phyloP scores from a whole-genome alignment of 805 yeast genomes.

The Hanseniaspora pseudoguilliermondii region DNA sequence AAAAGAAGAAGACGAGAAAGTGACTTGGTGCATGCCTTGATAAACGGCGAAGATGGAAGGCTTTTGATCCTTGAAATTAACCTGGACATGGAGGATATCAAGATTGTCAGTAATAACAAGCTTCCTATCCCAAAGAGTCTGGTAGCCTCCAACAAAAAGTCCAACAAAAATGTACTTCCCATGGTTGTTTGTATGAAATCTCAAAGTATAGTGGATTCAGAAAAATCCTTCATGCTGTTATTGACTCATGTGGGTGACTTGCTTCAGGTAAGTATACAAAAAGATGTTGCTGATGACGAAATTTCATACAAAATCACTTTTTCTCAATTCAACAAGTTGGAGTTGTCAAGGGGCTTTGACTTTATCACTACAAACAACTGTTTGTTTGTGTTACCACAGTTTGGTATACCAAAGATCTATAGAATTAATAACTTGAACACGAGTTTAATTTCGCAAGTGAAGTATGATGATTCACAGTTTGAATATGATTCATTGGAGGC shows the following conservation, averaged over 20 bases:
- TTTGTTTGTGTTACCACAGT: conserved; percentile 2
- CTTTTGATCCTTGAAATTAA: conserved; percentile 1
- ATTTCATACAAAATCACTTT: background rate
- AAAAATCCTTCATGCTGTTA: background rate
- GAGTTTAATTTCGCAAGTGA: background rate
- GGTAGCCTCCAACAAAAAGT: background rate
- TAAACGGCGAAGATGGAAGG: conserved; percentile 11
- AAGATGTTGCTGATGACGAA: background rate
- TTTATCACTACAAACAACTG: background rate
- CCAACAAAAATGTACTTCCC: background rate
- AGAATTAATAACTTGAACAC: conserved; percentile 3
- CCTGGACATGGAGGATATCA: background rate
- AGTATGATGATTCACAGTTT: background rate
- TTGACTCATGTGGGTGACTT: conserved; percentile 9
- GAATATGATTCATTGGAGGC: background rate
- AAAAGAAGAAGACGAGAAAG: conserved; percentile 1
- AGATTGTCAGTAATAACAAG: background rate
- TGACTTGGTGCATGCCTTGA: background rate
- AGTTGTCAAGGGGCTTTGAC: background rate
- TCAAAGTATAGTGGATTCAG: background rate
- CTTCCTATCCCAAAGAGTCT: conserved; percentile 10
- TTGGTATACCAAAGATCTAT: conserved; percentile 9
- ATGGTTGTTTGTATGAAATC: background rate
- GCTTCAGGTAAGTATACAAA: background rate
- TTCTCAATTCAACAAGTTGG: background rate